Base-by-base conservation (phyloP, 805 yeast species). In the Metschnikowia gelsemii region DNA sequence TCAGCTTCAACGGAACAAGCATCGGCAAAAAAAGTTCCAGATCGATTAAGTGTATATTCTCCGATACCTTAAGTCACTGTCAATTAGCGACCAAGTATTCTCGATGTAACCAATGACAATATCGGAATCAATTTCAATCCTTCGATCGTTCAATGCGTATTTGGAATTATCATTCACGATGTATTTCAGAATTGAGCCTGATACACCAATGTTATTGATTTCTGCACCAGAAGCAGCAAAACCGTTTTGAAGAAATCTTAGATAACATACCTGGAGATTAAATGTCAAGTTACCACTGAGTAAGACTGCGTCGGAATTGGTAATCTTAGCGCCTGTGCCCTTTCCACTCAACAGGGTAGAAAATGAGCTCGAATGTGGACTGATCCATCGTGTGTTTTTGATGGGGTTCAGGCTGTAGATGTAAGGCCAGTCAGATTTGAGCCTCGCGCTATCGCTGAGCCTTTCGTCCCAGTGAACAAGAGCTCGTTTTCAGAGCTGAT, bases 401-500 rank as follows among this genome's bases (percentile, higher is more conserved):
- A 79, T 59, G 52, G 82, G 82, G 56, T 56, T 51, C 53, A 82
- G 52, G 52, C 80, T 73, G 59, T 79, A 85, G 14, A 78, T 62
- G 78, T 54, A 8, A 87, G 50, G 11, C 86, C 84, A 4, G 70
- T 58, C 4, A 53, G 40, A 8, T 53, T 49, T 1, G 48, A 55
- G 14, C 46, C 35, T 12, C 45, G 52, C 4, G 62, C 35, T 12
- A 41, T 36, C 41, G 49, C 71, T 42, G 54, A 54, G 33, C 73
- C 78, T 37, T 73, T 64, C 24, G 70, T 57, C 7, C 82, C 82
- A 40, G 78, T 63, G 44, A 73, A 70, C 11, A 80, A 54, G 14
- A 50, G 54, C 6, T 64, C 49, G 8, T 39, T 52, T 11, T 56
- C 58, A 32, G 63, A 56, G 43, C 68, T 70, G 24, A 64, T 68